phyloP scores from a whole-genome alignment of 805 yeast genomes.

The Sungouiozyma intestinalis region DNA sequence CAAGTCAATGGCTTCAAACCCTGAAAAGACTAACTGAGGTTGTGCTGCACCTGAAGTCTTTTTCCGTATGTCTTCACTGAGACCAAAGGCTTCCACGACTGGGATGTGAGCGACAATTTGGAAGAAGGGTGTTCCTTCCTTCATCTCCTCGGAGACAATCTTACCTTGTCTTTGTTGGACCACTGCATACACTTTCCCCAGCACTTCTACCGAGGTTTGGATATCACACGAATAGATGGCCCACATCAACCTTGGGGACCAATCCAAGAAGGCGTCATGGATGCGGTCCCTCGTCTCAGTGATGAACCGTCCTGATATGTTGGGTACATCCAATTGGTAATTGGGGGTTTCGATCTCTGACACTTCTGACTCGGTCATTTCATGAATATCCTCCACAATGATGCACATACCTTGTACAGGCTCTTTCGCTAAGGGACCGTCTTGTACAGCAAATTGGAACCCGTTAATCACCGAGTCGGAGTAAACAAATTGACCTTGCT shows the following conservation, averaged over 20 bases:
- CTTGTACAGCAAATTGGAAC: slow-evolving; percentile 67
- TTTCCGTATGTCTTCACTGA: slow-evolving; percentile 88
- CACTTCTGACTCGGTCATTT: slow-evolving; percentile 23
- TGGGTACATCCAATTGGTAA: slow-evolving; percentile 29
- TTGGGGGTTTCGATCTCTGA: slow-evolving; percentile 13
- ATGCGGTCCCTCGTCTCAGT: slow-evolving; percentile 64
- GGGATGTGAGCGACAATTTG: slow-evolving; percentile 78
- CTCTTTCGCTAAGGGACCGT: slow-evolving; percentile 86
- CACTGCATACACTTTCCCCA: slow-evolving; percentile 92
- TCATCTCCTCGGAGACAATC: slow-evolving; percentile 85
- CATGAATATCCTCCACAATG: slow-evolving; percentile 33
- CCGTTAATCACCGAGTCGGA: slow-evolving; percentile 69
- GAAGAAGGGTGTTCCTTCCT: slow-evolving; percentile 96
- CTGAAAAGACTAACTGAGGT: slow-evolving; percentile 87
- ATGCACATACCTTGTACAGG: slow-evolving; percentile 75
- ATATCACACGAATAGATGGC: slow-evolving; percentile 93
- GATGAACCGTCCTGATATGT: slow-evolving; percentile 62
- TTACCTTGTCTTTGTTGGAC: slow-evolving; percentile 81
- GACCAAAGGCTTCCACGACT: slow-evolving; percentile 93
- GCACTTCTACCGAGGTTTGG: slow-evolving; percentile 87
- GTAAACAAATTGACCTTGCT: slow-evolving; percentile 27
- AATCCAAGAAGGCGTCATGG: slow-evolving; percentile 56
- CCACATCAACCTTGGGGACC: slow-evolving; percentile 84
- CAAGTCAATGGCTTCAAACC: slow-evolving; percentile 74
- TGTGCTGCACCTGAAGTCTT: slow-evolving; percentile 94